Evolutionary conservation across 2,329 filamentous ascomycete species (phyloP).

Genomic region (Dactylellina haptotyla): DNA sequence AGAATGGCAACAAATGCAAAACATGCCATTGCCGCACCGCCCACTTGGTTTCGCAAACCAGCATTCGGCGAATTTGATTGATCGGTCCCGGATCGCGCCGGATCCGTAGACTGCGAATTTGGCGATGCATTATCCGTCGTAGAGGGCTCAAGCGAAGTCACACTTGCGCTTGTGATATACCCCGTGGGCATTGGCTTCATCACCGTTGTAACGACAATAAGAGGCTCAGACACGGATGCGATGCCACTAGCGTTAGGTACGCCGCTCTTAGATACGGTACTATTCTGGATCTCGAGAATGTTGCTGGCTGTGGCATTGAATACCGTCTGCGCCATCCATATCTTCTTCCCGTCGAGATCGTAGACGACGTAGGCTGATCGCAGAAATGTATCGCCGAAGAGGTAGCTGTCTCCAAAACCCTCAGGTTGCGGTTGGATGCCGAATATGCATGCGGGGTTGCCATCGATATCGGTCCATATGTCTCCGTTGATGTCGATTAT

Average conservation of each 20-base stretch:
- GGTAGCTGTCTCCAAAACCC: constrained; percentile 65
- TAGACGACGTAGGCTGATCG: constrained; percentile 80
- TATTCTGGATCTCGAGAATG: constrained; percentile 68
- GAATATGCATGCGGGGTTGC: constrained; percentile 71
- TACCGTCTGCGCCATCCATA: constrained; percentile 74
- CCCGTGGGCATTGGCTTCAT: constrained; percentile 23
- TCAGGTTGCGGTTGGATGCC: constrained; percentile 71
- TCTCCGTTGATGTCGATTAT: constrained; percentile 65
- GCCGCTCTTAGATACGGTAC: constrained; percentile 59
- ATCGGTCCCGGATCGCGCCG: neutral
- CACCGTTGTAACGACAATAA: constrained; percentile 36
- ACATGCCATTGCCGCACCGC: neutral
- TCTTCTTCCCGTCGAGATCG: constrained; percentile 76
- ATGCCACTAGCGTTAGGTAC: constrained; percentile 69
- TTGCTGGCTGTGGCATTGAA: constrained; percentile 68
- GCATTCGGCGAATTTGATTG: constrained; percentile 8
- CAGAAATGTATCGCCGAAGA: constrained; percentile 75
- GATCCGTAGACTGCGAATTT: neutral
- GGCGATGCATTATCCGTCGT: neutral
- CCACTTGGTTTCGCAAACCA: constrained; percentile 1
- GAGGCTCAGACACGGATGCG: constrained; percentile 62
- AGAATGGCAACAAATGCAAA: neutral
- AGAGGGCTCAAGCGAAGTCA: neutral
- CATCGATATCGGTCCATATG: constrained; percentile 67
- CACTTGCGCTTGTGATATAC: neutral